phyloP scores from a whole-genome alignment of 2,329 filamentous ascomycete genomes.

The Arthrinium phaeospermum region DNA sequence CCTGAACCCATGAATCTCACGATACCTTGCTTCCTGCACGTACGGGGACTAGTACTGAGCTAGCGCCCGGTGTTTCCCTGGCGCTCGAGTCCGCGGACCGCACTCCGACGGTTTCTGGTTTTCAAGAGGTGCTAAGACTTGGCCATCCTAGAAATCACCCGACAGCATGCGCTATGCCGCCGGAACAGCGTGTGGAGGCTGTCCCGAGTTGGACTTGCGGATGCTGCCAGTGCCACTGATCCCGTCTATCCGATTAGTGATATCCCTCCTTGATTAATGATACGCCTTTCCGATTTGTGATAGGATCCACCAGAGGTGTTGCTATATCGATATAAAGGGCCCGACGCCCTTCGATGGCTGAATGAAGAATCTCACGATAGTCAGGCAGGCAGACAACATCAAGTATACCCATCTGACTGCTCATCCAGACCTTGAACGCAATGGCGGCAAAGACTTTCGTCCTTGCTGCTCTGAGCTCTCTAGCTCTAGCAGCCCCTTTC shows the following conservation, averaged over 20 bases:
- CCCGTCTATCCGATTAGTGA: constrained; percentile 10
- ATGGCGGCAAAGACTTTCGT: constrained; percentile 40
- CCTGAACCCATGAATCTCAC: constrained; percentile 8
- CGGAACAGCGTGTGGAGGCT: neutral
- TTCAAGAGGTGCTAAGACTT: constrained; percentile 11
- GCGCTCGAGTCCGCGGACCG: constrained; percentile 2
- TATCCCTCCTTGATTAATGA: neutral
- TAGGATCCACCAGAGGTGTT: neutral
- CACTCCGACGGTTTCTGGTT: neutral
- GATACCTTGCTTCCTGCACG: neutral
- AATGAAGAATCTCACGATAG: neutral
- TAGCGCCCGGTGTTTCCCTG: neutral
- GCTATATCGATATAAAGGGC: neutral
- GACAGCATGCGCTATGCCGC: neutral
- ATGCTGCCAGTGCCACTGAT: constrained; percentile 7
- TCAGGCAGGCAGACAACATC: neutral
- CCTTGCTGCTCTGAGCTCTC: constrained; percentile 42
- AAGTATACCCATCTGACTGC: neutral
- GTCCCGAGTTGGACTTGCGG: constrained; percentile 5
- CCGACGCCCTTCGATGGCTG: neutral
- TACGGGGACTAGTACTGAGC: no score
- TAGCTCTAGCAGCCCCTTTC: constrained; percentile 47
- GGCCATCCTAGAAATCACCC: neutral
- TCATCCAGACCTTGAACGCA: constrained; percentile 18
- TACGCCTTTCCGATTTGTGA: neutral